phyloP scores from a whole-genome alignment of 140 eudicot species.

The Anethum foeniculum region DNA sequence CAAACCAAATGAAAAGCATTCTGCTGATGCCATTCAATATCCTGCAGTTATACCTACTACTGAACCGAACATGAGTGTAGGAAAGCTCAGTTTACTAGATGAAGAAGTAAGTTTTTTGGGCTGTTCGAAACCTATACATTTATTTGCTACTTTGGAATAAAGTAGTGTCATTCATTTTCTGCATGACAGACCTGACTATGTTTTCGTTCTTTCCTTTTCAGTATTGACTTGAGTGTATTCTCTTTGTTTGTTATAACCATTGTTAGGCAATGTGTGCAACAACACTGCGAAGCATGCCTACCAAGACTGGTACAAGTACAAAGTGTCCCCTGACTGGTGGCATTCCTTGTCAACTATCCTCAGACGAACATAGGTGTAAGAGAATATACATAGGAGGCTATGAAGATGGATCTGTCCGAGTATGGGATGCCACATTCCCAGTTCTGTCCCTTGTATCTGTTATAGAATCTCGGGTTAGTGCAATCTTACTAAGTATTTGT shows the following conservation, averaged over 20 bases:
- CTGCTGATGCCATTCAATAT: slow-evolving; percentile 40
- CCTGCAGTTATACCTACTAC: slow-evolving; percentile 58
- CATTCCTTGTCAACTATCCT: slow-evolving; percentile 43
- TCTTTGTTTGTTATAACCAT: slow-evolving; percentile 20
- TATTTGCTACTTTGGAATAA: slow-evolving; percentile 13
- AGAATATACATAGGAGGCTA: slow-evolving; percentile 88
- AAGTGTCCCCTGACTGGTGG: slow-evolving; percentile 93
- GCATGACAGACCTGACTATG: background rate
- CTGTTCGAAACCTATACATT: slow-evolving; percentile 44
- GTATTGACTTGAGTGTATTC: slow-evolving; percentile 9
- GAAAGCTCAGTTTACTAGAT: slow-evolving; percentile 40
- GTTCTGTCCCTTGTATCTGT: slow-evolving; percentile 48
- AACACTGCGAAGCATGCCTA: slow-evolving; percentile 32
- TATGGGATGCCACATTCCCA: slow-evolving; percentile 92
- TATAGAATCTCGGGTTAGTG: slow-evolving; percentile 55
- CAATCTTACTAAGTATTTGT: background rate
- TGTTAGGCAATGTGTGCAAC: slow-evolving; percentile 49
- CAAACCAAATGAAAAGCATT: slow-evolving; percentile 40
- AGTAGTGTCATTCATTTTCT: slow-evolving; percentile 3
- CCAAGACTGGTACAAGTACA: slow-evolving; percentile 22
- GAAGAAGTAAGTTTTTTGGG: slow-evolving; percentile 25
- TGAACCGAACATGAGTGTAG: slow-evolving; percentile 76
- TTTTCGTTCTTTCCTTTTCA: slow-evolving; percentile 2
- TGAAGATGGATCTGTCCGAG: slow-evolving; percentile 76
- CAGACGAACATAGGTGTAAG: slow-evolving; percentile 40